Base-by-base conservation (phyloP, 2,329 filamentous ascomycete species). In the Fonsecaea pugnacius region DNA sequence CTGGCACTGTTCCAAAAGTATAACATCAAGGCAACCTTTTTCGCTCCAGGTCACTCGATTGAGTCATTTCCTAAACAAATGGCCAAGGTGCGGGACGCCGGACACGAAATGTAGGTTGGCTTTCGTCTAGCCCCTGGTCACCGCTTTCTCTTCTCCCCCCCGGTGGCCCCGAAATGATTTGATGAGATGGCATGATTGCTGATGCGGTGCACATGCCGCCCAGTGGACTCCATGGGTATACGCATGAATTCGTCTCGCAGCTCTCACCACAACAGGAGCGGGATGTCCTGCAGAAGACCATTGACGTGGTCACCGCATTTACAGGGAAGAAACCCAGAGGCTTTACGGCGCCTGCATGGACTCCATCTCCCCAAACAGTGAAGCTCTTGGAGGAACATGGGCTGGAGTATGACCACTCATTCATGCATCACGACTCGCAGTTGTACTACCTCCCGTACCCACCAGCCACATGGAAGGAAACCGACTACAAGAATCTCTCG, bases 31-130 rank as follows among this genome's bases (percentile, higher is more conserved):
- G 78, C 83, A 21, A 85, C 84, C 3, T 87, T 84, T 84, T 86
- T 85, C 67, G 80, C 87, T 12, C 85, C 85, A 0, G 84, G 84
- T 55, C 84, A 87, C 73, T 83, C 80, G 0, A 78, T 84, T 57
- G 84, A 87, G 68, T 84, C 80, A 9, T 87, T 87, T 66, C 84
- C 84, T 10, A 70, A 70, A 21, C 73, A 78, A 38, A 80, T 81
- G 78, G 76, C 77, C 62, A 69, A 70, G 60, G 77, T 80, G 60
- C 68, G 77, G 7, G 77, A 80, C 60, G 73, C 72, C 6, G 79
- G 78, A 2, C 78, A 81, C 63, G 78, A 80, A 64, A 74, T 81
- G 67, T 73, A 54, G 64, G 36, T 52, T n/a, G 50, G 2, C 27
- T n/a, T n/a, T 30, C 35, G 35, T 36, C 40, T 36, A 48, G 43